phyloP scores from a whole-genome alignment of 2,329 filamentous ascomycete species.

The Neurospora sp. region DNA sequence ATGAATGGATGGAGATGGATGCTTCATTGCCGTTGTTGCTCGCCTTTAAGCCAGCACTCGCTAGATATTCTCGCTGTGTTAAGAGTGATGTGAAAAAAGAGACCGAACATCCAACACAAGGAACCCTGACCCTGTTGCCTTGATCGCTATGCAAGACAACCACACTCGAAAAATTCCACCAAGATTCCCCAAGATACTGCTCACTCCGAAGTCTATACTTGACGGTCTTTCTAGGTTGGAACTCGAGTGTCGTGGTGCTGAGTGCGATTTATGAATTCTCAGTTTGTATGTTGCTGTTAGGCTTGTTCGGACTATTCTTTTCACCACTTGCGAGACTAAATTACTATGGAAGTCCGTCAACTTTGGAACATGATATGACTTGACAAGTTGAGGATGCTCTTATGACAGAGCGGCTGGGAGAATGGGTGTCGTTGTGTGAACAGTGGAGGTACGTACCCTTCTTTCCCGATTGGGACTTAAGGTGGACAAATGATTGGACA shows the following conservation, averaged over 20 bases:
- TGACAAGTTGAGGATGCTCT: background rate
- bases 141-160: background rate
- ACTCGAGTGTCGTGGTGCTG: background rate
- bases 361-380: background rate
- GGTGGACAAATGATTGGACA: background rate
- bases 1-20: background rate
- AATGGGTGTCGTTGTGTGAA: background rate
- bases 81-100: background rate
- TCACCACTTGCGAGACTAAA: background rate
- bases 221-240: background rate
- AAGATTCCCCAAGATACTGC: background rate
- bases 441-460: background rate
- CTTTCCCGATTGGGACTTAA: background rate
- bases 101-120: background rate
- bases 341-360: background rate
- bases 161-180: background rate
- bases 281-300: too few species aligned
- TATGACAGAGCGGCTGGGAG: background rate
- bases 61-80: background rate
- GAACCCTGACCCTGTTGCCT: background rate
- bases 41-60: background rate
- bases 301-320: too few species aligned
- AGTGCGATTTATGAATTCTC: too few species aligned
- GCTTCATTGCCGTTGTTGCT: background rate
- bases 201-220: background rate